Percentiles rank a stretch among this genome's conserved stretches.
phyloP scores from a whole-genome alignment of 2,329 filamentous ascomycete genomes.

The Xylariales sp. region DNA sequence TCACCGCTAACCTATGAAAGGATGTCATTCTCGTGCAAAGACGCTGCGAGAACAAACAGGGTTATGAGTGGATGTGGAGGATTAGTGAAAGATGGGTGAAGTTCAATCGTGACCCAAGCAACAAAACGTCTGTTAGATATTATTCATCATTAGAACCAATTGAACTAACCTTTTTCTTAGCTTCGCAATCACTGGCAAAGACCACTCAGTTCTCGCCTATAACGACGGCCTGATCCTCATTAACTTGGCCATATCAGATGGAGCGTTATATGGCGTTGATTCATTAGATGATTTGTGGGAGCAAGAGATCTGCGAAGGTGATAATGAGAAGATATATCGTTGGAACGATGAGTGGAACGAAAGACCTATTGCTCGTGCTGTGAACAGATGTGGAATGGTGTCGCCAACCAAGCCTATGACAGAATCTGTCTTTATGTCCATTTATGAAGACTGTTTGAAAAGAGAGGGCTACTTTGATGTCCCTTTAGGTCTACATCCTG shows the following conservation, averaged over 20 bases:
- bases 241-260: background rate
- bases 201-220: background rate
- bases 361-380: background rate
- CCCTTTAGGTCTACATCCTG: too few species aligned
- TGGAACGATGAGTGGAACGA: slow-evolving; percentile 1
- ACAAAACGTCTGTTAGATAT: background rate
- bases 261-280: background rate
- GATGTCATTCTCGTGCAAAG: background rate
- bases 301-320: background rate
- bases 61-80: slow-evolving; percentile 1
- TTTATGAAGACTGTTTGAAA: background rate
- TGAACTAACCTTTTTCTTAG: background rate
- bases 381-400: background rate
- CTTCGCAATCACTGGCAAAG: slow-evolving; percentile 2
- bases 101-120: background rate
- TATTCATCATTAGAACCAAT: background rate
- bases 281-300: background rate
- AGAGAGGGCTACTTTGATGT: background rate
- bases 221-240: background rate
- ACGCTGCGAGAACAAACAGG: background rate
- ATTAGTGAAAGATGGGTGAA: slow-evolving; percentile 1
- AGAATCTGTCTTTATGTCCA: background rate
- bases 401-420: background rate
- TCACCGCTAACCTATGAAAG: background rate
- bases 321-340: slow-evolving; percentile 2